A percentile compares a stretch with the other conserved stretches of the same genome.
phyloP scores from a whole-genome alignment of 164 flowering plant species.

The Paratinospora sagittata region DNA sequence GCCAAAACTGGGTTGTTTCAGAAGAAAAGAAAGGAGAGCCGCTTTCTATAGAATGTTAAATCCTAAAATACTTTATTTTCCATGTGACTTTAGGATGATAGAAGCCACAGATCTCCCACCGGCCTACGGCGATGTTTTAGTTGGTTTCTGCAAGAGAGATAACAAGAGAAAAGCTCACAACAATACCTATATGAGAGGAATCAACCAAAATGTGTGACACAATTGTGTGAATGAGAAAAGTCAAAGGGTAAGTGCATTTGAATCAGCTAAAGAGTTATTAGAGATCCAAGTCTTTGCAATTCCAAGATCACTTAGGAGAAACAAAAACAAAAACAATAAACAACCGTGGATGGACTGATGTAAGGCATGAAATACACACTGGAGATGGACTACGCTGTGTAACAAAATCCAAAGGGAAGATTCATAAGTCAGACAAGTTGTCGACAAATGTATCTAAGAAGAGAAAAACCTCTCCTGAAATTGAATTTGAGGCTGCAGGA shows the following conservation, averaged over 20 bases:
- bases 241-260: background rate
- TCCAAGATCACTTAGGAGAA: too few species aligned
- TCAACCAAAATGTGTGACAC: background rate
- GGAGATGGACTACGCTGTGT: background rate
- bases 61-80: slow-evolving; percentile 29
- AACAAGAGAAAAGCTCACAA: background rate
- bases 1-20: slow-evolving; percentile 11
- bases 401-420: too few species aligned
- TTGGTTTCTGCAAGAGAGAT: slow-evolving; percentile 28
- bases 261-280: too few species aligned
- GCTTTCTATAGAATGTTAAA: slow-evolving; percentile 8
- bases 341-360: background rate
- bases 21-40: slow-evolving; percentile 3
- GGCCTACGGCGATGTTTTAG: slow-evolving; percentile 33
- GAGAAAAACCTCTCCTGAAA: too few species aligned
- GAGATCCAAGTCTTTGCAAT: too few species aligned
- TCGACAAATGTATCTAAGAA: too few species aligned
- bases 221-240: background rate
- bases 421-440: too few species aligned
- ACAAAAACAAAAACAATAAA: background rate
- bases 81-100: slow-evolving; percentile 11
- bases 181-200: background rate
- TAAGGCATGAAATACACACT: background rate
- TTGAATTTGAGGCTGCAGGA: too few species aligned
- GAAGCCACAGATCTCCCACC: slow-evolving; percentile 13